Conservation (phyloP, 2,329 filamentous ascomycete genomes). For the Pseudogymnoascus sp. region DNA sequence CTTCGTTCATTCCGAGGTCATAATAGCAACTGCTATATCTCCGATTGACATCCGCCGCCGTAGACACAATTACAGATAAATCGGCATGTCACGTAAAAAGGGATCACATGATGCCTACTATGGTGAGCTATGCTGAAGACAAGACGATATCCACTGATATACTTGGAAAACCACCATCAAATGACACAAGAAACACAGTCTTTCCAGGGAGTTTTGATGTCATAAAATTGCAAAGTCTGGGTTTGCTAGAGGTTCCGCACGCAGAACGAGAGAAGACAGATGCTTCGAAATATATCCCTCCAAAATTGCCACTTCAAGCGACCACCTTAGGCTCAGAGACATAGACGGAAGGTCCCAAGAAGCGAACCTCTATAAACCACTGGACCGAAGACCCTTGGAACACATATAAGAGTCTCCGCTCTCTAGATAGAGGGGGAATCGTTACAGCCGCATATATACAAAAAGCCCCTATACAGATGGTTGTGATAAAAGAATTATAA, state of each 20-base stretch:
- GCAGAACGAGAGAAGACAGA: not conserved
- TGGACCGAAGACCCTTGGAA: too few relatives aligned
- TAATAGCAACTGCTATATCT: not conserved
- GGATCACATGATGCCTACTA: not conserved
- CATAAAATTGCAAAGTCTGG: not conserved
- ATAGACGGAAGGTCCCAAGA: not conserved
- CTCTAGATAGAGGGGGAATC: conserved; percentile 10
- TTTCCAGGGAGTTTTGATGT: not conserved
- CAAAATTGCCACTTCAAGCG: not conserved
- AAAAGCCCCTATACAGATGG: conserved; percentile 9
- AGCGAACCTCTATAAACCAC: not conserved
- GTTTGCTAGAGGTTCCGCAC: not conserved
- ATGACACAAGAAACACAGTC: not conserved
- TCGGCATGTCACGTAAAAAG: not conserved
- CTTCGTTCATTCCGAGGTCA: not conserved
- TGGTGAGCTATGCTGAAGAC: not conserved
- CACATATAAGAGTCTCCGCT: conserved; percentile 9
- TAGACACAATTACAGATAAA: not conserved
- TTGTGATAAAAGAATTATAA: conserved; percentile 11
- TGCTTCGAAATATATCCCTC: not conserved
- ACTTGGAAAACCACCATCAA: not conserved
- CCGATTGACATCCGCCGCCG: not conserved
- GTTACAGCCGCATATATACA: conserved; percentile 12
- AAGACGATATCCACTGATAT: not conserved
- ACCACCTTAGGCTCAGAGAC: not conserved